Evolutionary conservation across 1,284 basidiomycete genomes (phyloP).

Genomic region (Apiotrichum laibachii): DNA sequence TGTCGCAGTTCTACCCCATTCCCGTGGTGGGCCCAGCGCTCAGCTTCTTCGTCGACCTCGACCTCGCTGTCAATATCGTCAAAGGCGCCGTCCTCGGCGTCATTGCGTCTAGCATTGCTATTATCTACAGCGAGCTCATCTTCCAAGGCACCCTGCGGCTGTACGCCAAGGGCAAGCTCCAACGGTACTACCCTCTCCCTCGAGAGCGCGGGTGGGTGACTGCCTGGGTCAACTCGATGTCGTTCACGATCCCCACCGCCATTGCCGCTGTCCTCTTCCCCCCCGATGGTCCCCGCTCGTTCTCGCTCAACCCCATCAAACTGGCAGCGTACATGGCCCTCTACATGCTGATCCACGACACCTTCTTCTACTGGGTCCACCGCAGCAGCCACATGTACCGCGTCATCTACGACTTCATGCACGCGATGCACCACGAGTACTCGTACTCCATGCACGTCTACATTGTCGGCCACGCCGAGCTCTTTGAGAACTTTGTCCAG

Average conservation of each 20-base stretch:
- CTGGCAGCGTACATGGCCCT: neutral
- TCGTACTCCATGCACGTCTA: conserved; percentile 11
- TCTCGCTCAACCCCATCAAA: neutral
- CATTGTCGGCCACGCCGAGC: conserved; percentile 11
- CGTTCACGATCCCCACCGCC: conserved; percentile 6
- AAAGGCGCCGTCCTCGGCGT: neutral
- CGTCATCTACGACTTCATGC: conserved; percentile 4
- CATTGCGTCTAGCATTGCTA: neutral
- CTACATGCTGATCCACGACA: conserved; percentile 11
- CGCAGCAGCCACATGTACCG: conserved; percentile 5
- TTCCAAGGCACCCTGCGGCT: neutral
- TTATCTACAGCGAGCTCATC: conserved; percentile 2
- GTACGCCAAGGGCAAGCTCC: neutral
- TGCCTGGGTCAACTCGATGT: conserved; percentile 2
- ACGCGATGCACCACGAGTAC: conserved; percentile 15
- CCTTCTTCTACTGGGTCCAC: conserved; percentile 10
- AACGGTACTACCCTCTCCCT: conserved; percentile 7
- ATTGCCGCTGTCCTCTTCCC: conserved; percentile 1
- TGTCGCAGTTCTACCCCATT: no score
- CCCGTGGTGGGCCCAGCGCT: no score
- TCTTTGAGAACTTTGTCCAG: conserved; percentile 10
- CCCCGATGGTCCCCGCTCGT: neutral
- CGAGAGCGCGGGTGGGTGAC: neutral
- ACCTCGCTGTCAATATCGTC: neutral
- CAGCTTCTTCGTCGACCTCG: neutral